Evolutionary conservation across 306 rosid species (phyloP).

Genomic region (Quercus bicolor): DNA sequence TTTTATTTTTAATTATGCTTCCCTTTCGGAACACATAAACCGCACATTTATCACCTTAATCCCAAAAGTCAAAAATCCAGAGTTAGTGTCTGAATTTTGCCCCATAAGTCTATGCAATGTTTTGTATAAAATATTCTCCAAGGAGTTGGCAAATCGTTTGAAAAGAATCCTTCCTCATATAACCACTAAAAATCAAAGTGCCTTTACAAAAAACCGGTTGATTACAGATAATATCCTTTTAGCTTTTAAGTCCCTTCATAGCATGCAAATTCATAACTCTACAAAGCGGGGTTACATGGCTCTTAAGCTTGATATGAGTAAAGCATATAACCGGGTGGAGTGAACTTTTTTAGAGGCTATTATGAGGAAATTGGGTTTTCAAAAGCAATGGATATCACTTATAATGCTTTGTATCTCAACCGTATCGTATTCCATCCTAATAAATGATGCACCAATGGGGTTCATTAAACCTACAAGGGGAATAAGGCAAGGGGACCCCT

Average conservation of each 20-base stretch:
- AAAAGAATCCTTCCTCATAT: background rate
- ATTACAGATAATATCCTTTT: background rate
- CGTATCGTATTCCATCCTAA: too few species aligned
- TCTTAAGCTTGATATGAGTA: background rate
- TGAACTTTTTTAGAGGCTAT: background rate
- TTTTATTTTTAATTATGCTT: too few species aligned
- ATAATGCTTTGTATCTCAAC: too few species aligned
- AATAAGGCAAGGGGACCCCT: too few species aligned
- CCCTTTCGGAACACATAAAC: too few species aligned
- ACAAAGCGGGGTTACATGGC: background rate
- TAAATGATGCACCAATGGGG: too few species aligned
- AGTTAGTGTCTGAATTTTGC: fast-evolving
- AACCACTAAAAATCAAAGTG: background rate
- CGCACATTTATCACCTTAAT: background rate
- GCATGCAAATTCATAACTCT: background rate
- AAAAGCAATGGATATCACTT: too few species aligned
- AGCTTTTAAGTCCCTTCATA: background rate
- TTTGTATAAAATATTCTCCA: background rate
- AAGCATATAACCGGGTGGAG: background rate
- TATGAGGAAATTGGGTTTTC: too few species aligned
- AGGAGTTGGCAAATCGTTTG: background rate
- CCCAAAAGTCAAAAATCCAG: background rate
- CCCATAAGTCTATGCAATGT: background rate
- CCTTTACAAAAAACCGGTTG: background rate
- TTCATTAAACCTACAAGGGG: too few species aligned